These are phyloP conservation scores for Parachaetomium inaequale DNA, from an alignment of 495 filamentous ascomycete species.

Conservation along the genomic window DNA sequence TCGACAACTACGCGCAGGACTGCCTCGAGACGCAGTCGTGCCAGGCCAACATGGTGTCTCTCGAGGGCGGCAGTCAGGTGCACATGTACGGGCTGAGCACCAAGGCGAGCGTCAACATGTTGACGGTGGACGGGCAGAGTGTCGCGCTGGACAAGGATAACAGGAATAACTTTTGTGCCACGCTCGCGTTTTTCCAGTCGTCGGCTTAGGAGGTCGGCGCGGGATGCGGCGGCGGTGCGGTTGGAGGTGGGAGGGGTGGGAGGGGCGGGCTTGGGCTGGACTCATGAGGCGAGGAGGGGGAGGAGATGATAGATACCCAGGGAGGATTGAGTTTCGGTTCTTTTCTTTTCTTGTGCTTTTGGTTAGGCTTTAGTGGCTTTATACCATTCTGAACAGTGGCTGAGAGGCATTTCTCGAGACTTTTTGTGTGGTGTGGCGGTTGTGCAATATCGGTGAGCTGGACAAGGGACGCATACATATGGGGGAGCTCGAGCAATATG, in stretches of 20 bases:
- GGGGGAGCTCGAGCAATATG: background rate
- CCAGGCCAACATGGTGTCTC: conserved; percentile 81
- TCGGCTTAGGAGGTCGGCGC: background rate
- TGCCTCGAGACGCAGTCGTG: conserved; percentile 74
- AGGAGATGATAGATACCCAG: conserved; percentile 1
- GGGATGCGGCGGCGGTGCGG: background rate
- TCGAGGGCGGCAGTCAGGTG: conserved; percentile 63
- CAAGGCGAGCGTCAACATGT: conserved; percentile 83
- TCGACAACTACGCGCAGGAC: conserved; percentile 75
- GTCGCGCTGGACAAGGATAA: conserved; percentile 62
- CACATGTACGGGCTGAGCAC: conserved; percentile 79
- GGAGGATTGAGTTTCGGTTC: background rate
- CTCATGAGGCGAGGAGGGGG: too few relatives aligned
- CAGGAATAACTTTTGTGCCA: conserved; percentile 70
- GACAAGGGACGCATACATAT: background rate
- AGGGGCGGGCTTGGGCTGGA: background rate
- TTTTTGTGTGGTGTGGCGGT: background rate
- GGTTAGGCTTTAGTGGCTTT: background rate
- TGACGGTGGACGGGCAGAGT: conserved; percentile 58
- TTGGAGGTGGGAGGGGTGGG: background rate
- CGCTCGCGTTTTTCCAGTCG: conserved; percentile 57
- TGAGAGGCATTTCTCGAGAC: background rate
- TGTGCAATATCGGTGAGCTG: background rate
- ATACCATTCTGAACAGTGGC: conserved; percentile 5
- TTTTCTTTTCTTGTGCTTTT: background rate